Base-by-base conservation (phyloP, 805 yeast genomes). In the Vanderwaltozyma polyspora region DNA sequence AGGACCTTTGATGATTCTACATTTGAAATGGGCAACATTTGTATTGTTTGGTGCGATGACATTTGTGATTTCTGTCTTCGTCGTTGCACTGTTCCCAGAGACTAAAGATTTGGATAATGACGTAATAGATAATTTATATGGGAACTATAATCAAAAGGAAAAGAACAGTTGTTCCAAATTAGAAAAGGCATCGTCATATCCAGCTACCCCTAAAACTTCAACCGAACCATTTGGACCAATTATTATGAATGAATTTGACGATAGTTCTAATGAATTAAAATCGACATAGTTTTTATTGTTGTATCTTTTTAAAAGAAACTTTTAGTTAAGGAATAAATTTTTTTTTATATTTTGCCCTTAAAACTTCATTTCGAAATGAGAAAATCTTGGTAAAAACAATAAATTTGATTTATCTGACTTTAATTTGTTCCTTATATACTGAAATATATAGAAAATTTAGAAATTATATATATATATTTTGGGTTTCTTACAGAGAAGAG, bases 21-120 rank as follows among this genome's bases (percentile, higher is more conserved):
- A 40, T 9, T 37, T 66, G 14, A 59, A 59, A 29, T 62, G 63
- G 57, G 67, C 62, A 29, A 52, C 67, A 1, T 70, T 70, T 41
- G 35, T 64, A 1, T 28, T 62, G 1, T 51, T 69, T 33, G 67
- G 68, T 0, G 22, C 41, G 1, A 34, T 55, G 15, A 59, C 68
- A 14, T 19, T 66, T 1, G 16, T 46, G 5, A 60, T 68, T 4
- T 43, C 58, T 0, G 23, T 57, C 0, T 14, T 57, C 0, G 50
- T 66, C 6, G 41, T 58, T 5, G 17, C 60, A 23, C 42, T 37
- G 31, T 63, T 69, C 36, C 74, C 72, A 5, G 76, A 72, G 42
- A 68, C 76, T 0, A 55, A 51, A 41, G 56, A 47, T 2, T 36
- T 56, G 16, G 34, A 37, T 3, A 56, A 51, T 11, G 26, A 33